These are phyloP conservation scores for Leishmania tropica DNA, from an alignment of 208 protist species.

Conservation along the genomic window DNA sequence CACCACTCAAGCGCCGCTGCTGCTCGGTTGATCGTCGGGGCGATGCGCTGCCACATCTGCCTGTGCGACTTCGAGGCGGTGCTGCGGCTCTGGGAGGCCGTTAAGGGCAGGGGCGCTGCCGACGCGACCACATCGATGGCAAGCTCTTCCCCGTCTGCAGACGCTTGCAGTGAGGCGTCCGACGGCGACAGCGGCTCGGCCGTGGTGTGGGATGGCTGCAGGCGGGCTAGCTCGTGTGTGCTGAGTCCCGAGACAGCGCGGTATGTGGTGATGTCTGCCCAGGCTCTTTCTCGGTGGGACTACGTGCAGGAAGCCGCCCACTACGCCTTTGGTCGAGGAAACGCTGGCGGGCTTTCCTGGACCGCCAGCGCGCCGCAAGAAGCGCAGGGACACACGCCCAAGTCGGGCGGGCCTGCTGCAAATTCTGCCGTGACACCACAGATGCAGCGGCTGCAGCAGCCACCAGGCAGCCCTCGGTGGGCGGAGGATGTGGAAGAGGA, in stretches of 20 bases:
- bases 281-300: constrained; percentile 81
- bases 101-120: not conserved
- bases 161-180: not conserved
- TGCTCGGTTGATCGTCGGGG: constrained; percentile 37
- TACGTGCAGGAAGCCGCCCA: constrained; percentile 52
- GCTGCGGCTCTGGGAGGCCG: constrained; percentile 60
- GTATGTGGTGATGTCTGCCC: constrained; percentile 70
- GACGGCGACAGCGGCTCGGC: not conserved
- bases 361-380: not conserved
- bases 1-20: constrained; percentile 5
- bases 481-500: not conserved
- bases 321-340: constrained; percentile 5
- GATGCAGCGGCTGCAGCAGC: not conserved
- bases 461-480: not conserved
- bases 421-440: not conserved
- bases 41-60: constrained; percentile 79
- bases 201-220: not conserved
- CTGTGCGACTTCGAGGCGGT: constrained; percentile 73
- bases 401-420: not conserved
- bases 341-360: not conserved
- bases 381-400: not conserved
- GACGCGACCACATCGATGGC: not conserved
- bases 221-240: not conserved
- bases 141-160: not conserved
- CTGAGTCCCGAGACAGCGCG: constrained; percentile 35